Evolutionary conservation across 2,329 filamentous ascomycete genomes (phyloP).

Genomic region (Thermothelomyces thermophilus): DNA sequence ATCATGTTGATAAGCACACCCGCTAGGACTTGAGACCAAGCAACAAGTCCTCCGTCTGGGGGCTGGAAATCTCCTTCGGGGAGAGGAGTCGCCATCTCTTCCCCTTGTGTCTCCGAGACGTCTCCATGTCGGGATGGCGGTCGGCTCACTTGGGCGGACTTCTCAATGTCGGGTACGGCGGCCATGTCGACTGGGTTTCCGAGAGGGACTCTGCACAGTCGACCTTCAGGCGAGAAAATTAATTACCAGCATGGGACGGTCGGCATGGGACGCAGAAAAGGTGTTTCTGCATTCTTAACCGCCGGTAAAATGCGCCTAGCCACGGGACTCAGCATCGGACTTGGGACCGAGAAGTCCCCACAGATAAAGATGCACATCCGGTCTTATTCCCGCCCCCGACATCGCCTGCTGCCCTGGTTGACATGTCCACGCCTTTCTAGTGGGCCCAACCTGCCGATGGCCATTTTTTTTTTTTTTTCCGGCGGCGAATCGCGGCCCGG

Average conservation of each 20-base stretch:
- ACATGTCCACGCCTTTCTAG: slow-evolving; percentile 14
- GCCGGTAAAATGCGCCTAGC: too few relatives aligned
- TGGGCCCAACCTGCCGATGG: neutral
- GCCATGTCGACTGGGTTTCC: neutral
- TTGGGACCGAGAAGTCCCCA: neutral
- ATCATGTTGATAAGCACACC: slow-evolving; percentile 42
- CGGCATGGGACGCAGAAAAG: neutral
- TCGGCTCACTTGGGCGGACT: neutral
- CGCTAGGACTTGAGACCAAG: slow-evolving; percentile 46
- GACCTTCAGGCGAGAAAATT: too few relatives aligned
- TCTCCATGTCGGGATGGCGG: neutral
- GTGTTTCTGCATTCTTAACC: too few relatives aligned
- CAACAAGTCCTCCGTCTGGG: slow-evolving; percentile 41
- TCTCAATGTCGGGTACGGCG: slow-evolving; percentile 13
- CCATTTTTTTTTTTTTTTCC: too few relatives aligned
- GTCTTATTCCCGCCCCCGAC: slow-evolving; percentile 20
- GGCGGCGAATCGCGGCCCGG: slow-evolving; percentile 8
- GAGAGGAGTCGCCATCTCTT: neutral
- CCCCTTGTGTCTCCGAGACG: neutral
- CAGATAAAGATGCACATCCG: slow-evolving; percentile 4
- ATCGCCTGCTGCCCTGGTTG: slow-evolving; percentile 11
- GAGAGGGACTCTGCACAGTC: too few relatives aligned
- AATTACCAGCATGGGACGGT: neutral
- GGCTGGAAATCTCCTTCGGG: slow-evolving; percentile 19
- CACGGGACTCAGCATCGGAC: too few relatives aligned